Percentiles rank a stretch among this genome's conserved stretches.
Conservation (phyloP, 257 asterid genomes). For the Scutellaria baicalensis region DNA sequence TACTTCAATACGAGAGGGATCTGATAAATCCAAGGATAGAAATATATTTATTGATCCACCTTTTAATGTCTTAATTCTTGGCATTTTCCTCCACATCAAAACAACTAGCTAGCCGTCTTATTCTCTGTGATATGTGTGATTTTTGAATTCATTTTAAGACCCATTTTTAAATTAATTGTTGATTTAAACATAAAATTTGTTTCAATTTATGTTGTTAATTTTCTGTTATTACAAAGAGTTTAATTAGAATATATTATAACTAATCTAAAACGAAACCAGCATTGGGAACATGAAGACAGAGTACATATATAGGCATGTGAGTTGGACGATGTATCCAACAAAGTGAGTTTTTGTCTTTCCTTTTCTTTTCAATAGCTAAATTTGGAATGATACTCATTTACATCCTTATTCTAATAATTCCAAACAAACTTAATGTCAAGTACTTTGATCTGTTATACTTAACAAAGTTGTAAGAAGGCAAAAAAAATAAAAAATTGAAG, state of each 20-base stretch:
- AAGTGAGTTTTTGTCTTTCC: not conserved
- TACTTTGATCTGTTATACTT: no score
- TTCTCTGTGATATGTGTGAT: no score
- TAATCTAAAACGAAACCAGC: not conserved
- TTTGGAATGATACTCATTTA: not conserved
- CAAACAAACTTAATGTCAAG: no score
- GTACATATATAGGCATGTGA: not conserved
- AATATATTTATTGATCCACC: not conserved
- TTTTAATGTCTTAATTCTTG: constrained; percentile 14
- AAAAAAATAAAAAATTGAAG: no score
- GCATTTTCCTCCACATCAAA: constrained; percentile 16
- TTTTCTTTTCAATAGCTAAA: not conserved
- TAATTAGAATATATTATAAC: no score
- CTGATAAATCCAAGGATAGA: constrained; percentile 12
- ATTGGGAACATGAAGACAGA: not conserved
- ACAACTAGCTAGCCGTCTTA: constrained; percentile 10
- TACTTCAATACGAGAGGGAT: not conserved
- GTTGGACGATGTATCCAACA: not conserved
- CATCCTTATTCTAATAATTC: no score
- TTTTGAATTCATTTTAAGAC: no score
- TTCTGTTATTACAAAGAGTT: no score
- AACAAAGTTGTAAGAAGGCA: not conserved
- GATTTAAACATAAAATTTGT: no score
- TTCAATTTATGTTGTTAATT: no score
- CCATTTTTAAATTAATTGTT: no score